Evolutionary conservation across 2,329 filamentous ascomycete genomes (phyloP), one percentile per base, ranked within the genome.

Genomic region (Monascus ruber): DNA sequence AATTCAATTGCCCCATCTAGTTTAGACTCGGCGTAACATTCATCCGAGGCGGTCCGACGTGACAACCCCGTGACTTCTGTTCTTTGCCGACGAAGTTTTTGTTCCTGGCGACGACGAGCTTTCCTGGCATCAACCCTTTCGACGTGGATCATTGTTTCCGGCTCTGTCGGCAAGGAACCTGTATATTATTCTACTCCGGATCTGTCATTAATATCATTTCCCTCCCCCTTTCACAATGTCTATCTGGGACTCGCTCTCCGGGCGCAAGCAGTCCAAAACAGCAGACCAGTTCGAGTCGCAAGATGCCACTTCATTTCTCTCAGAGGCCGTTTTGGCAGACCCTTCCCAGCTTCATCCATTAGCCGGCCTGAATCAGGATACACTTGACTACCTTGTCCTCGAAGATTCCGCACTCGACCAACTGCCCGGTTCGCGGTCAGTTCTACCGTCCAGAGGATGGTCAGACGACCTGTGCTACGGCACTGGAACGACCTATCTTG

Each of bases 381-480:
- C 84, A 1, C 80, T 98, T 55, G 91, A 98, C 64, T 98, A 98
- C 66, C 76, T 98, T 48, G 81, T 83, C 25, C 81, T 98, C 56
- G 91, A 98, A 67, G 93, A 98, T 61, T 85, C 86, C 36, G 77
- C 81, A 26, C 78, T 95, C 42, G 87, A 86, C 45, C 81, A 93
- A 55, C 75, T 94, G 17, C 87, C 88, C 36, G 88, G 87, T 56
- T 76, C 80, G 43, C 83, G 85, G 60, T 93, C 89, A 33, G 83
- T 88, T 39, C 76, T 98, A 39, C 91, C 93, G 33, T 95, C 88
- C 41, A 82, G 91, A 62, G 91, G 91, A 60, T 98, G 94, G 79
- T 94, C 88, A 44, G 91, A 98, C 60, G 91, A 98, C 63, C 77
- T 98, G 43, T 96, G 91, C 69, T 98, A 98, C 63, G 91, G 93